These are phyloP conservation scores for Acer negundo DNA, from an alignment of 345 rosid species.

Conservation along the genomic window DNA sequence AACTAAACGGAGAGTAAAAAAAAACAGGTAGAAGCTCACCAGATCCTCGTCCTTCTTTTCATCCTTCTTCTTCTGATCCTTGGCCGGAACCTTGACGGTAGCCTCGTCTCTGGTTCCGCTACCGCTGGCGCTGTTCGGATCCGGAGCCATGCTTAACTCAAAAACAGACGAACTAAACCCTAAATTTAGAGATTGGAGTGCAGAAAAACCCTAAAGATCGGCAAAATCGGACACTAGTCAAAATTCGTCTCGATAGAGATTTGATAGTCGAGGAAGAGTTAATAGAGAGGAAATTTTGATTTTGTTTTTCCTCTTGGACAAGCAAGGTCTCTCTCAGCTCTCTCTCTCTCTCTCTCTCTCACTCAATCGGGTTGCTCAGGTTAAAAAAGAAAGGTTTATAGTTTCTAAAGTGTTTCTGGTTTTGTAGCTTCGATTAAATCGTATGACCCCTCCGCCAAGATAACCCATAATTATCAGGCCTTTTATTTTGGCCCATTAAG, in stretches of 20 bases:
- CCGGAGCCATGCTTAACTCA: slow-evolving; percentile 43
- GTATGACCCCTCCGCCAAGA: slow-evolving; percentile 13
- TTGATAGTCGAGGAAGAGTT: neutral
- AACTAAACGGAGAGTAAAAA: neutral
- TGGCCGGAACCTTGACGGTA: slow-evolving; percentile 59
- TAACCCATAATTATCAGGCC: slow-evolving; percentile 4
- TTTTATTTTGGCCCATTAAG: neutral
- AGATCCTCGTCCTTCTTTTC: slow-evolving; percentile 93
- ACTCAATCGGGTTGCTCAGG: neutral
- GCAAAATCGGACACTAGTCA: neutral
- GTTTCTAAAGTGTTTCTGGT: neutral
- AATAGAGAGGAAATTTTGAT: neutral
- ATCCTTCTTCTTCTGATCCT: slow-evolving; percentile 88
- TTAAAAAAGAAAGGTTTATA: neutral
- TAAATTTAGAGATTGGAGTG: neutral
- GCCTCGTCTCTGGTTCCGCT: slow-evolving; percentile 56
- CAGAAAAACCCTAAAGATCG: neutral
- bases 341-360: neutral
- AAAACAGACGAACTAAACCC: slow-evolving; percentile 3
- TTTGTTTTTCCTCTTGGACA: slow-evolving; percentile 17
- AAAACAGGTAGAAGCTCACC: slow-evolving; percentile 36
- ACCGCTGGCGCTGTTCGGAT: slow-evolving; percentile 53
- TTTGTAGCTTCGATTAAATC: neutral
- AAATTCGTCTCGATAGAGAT: neutral
- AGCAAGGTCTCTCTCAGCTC: neutral